Evolutionary conservation across 495 filamentous ascomycete genomes (phyloP), one percentile per base, ranked within the genome.

Genomic region (Trichoderma reesei): DNA sequence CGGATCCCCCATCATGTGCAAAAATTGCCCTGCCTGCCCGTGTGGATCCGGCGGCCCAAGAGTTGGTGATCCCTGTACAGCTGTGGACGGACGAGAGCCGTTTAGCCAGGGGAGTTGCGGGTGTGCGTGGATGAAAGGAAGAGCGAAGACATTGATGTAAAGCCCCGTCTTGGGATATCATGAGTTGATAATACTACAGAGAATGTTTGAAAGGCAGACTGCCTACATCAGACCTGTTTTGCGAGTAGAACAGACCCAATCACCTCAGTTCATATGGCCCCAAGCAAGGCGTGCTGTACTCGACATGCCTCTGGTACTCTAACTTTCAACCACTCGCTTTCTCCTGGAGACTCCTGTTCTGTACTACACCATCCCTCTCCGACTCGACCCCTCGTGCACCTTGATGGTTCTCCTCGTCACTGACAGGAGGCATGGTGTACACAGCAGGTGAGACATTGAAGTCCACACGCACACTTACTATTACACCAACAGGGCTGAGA

Each of bases 41-140:
- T 5, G 51, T 56, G 51, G 51, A 56, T 31, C 51, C 34, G 44
- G 20, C 51, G 51, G 51, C 51, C 51, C 51, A 56, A 56, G 26
- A 56, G 51, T 56, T 56, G 51, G 51, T 34, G 51, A 56, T 14
- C 51, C 51, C 51, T 56, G 51, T 26, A 31, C 20, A 10, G 9
- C 31, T 56, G 26, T 34, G 26, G 9, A 56, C 20, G 51, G 51
- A 34, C 51, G 20, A 14, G 51, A 8, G 16, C 44, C 44, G 44
- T 48, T 18, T 48, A 48, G 44, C 44, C 44, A 39, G 38, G 11
- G 38, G 38, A 39, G 38, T 26, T 26, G 38, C 11, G 38, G 38
- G 6, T 39, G 38, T 39, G 11, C 38, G 38, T 26, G 26, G 13
- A 44, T 13, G 13, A 44, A 11, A 2, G 41, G n/a, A 14, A n/a